A percentile compares a stretch with the other conserved stretches of the same genome.
Evolutionary conservation across 495 filamentous ascomycete genomes (phyloP).

Genomic region (Parathielavia hyrcaniae): DNA sequence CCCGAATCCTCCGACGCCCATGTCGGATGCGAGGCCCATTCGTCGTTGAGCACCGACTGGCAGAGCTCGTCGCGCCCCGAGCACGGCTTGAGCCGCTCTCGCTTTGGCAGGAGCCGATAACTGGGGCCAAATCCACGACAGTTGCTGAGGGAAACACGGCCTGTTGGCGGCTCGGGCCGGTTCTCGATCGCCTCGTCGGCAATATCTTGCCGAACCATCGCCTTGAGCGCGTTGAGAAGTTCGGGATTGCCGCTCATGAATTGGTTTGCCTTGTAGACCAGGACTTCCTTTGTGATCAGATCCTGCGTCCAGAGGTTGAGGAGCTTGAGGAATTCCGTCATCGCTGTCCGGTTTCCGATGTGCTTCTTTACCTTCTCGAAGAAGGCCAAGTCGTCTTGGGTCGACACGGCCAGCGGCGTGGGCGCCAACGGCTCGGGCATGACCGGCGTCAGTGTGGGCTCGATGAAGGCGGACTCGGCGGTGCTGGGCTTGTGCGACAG

Average conservation of each 20-base stretch:
- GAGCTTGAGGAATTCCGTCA: constrained; percentile 91
- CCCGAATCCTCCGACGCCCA: constrained; percentile 99
- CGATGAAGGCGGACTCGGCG: constrained; percentile 61
- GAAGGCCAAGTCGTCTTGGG: constrained; percentile 75
- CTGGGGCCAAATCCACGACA: constrained; percentile 91
- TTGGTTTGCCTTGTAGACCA: constrained; percentile 71
- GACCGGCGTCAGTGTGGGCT: constrained; percentile 78
- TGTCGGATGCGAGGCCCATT: constrained; percentile 97
- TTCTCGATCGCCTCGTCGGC: constrained; percentile 75
- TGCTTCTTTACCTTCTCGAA: constrained; percentile 97
- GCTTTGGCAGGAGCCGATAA: constrained; percentile 84
- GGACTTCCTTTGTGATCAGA: constrained; percentile 71
- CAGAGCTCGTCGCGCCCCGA: constrained; percentile 93
- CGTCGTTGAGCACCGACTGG: constrained; percentile 83
- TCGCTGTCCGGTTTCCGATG: constrained; percentile 82
- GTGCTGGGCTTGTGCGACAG: constrained; percentile 52
- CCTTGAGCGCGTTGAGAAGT: constrained; percentile 76
- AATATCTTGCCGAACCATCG: constrained; percentile 66
- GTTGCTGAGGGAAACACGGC: constrained; percentile 79
- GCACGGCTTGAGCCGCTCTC: constrained; percentile 80
- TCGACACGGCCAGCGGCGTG: constrained; percentile 54
- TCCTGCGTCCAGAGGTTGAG: constrained; percentile 91
- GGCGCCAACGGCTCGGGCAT: constrained; percentile 81
- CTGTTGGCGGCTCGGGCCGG: constrained; percentile 61
- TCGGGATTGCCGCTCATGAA: constrained; percentile 88